Conservation (phyloP, 768 basidiomycete genomes). For the Lentinus brumalis region DNA sequence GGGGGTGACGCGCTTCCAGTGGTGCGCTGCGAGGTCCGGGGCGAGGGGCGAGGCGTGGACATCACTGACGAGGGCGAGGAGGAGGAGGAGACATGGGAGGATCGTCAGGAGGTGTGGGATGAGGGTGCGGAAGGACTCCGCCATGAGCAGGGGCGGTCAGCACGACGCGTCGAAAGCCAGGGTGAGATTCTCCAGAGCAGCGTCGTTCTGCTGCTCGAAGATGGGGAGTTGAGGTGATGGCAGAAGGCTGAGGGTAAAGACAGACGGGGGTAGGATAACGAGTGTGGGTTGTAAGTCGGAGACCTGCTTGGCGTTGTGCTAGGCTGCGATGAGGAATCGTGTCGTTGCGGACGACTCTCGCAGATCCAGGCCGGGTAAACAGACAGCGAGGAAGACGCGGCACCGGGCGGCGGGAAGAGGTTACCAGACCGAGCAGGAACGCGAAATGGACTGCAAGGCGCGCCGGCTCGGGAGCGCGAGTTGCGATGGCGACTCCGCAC, state of each 20-base stretch:
- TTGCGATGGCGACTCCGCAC: too few species aligned
- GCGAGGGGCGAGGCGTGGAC: slow-evolving; percentile 11
- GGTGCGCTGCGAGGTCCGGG: not conserved
- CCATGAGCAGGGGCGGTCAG: slow-evolving; percentile 19
- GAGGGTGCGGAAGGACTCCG: slow-evolving; percentile 14
- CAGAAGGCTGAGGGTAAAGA: slow-evolving; percentile 11
- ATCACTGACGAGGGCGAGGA: slow-evolving; percentile 10
- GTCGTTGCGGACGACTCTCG: not conserved
- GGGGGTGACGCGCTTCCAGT: slow-evolving; percentile 12
- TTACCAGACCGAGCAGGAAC: not conserved
- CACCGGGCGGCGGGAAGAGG: not conserved
- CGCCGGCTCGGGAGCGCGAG: not conserved
- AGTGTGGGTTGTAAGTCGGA: slow-evolving; percentile 5
- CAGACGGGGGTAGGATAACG: slow-evolving; percentile 17
- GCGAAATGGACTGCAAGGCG: not conserved
- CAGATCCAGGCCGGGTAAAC: not conserved
- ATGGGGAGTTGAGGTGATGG: not conserved
- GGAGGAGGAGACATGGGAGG: slow-evolving; percentile 18
- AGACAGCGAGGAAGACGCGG: not conserved
- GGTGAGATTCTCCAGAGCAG: not conserved
- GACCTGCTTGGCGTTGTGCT: not conserved
- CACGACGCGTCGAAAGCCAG: slow-evolving; percentile 1
- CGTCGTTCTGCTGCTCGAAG: slow-evolving; percentile 3
- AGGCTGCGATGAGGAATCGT: not conserved
- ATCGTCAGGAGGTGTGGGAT: slow-evolving; percentile 3